Conservation (phyloP, 345 rosid species). For the Streptanthus diversifolius region DNA sequence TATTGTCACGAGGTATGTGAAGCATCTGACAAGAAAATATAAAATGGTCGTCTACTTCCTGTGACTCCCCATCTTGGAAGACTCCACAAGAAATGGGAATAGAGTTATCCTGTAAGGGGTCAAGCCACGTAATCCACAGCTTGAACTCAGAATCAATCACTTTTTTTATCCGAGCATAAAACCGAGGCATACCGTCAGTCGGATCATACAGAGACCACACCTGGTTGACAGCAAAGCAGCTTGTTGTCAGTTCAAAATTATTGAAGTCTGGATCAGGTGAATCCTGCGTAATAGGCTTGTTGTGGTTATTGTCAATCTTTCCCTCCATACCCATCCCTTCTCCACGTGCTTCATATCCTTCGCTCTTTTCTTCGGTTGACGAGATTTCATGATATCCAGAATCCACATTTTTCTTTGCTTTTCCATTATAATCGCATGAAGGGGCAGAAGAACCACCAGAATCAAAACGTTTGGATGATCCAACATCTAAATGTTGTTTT, state of each 20-base stretch:
- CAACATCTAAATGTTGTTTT: conserved; percentile 16
- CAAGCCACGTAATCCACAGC: conserved; percentile 73
- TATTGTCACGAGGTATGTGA: conserved; percentile 17
- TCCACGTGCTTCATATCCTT: conserved; percentile 22
- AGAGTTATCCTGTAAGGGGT: conserved; percentile 42
- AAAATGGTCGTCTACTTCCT: conserved; percentile 39
- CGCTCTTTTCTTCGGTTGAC: conserved; percentile 25
- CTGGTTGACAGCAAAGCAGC: conserved; percentile 61
- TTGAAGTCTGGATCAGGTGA: conserved; percentile 72
- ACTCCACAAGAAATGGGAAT: conserved; percentile 73
- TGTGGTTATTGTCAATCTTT: conserved; percentile 22
- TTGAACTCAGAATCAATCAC: conserved; percentile 56
- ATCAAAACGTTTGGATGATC: conserved; percentile 20
- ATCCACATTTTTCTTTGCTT: conserved; percentile 29
- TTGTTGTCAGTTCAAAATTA: conserved; percentile 53
- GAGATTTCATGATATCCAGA: conserved; percentile 27
- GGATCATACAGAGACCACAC: conserved; percentile 85
- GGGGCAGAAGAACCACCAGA: conserved; percentile 33
- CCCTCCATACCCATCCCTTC: conserved; percentile 26
- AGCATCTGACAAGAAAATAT: conserved; percentile 67
- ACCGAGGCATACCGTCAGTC: conserved; percentile 77
- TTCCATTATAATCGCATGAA: conserved; percentile 14
- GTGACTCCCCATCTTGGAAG: conserved; percentile 38
- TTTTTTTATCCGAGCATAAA: conserved; percentile 57
- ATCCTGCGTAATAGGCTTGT: conserved; percentile 8